Evolutionary conservation across 495 filamentous ascomycete species (phyloP), one percentile per base, ranked within the genome.

Genomic region (Sordaria brevicollis): DNA sequence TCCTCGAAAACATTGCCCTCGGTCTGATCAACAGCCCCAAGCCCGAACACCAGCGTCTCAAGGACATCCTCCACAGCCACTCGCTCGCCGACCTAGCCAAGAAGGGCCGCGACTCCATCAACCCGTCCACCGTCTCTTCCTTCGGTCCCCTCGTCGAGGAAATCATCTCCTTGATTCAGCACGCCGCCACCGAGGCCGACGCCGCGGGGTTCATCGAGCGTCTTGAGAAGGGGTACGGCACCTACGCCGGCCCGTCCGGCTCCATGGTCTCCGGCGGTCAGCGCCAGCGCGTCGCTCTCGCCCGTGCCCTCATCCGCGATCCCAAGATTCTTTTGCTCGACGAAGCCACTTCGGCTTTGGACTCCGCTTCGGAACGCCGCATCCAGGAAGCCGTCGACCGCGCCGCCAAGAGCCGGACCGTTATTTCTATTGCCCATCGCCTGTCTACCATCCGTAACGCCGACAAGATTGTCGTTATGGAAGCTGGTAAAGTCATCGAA

Each of bases 371-470:
- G n/a, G 94, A 97, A 81, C 91, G 91, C 21, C 90, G 94, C 15
- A 94, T 97, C 5, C 94, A 97, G 79, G 90, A 90, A 65, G 94
- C 94, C 25, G 85, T 97, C 31, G 93, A 96, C 72, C 88, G 85
- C 43, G 93, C 92, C 35, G 87, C 92, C 31, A 83, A 91, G 72
- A 92, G 92, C 35, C 86, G 94, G 62, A 97, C 94, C 3, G 97
- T 93, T 10, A 93, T 97, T 73, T 90, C 93, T 13, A 97, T 97
- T 75, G 94, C 94, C 31, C 94, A 97, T 79, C 89, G 94, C 67
- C 85, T 97, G n/a, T 94, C 92, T 1, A 97, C 94, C n/a, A 94
- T 97, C 81, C 93, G 91, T 76, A 85, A 89, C 67, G 93, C 93
- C 0, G 90, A 96, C 76, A 97, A 96, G 75, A 97, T 97, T 70